Percentiles rank a stretch among this genome's conserved stretches.
These are phyloP conservation scores for Rhizoctonia solani DNA, from an alignment of 1,284 basidiomycete species.

Conservation along the genomic window DNA sequence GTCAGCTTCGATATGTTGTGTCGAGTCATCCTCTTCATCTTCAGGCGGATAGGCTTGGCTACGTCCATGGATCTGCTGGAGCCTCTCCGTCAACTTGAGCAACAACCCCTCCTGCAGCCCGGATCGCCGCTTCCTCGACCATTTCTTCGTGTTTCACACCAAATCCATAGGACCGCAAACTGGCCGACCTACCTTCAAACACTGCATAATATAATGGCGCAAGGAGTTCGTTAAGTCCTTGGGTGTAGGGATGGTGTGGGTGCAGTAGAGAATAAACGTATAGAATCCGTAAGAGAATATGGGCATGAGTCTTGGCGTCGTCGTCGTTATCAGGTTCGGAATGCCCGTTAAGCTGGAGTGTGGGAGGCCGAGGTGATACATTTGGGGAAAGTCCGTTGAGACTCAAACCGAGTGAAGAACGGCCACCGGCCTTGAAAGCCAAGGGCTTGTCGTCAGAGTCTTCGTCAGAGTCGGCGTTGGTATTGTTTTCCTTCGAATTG, in stretches of 20 bases:
- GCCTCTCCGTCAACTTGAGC: neutral
- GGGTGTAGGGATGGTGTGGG: slow-evolving; percentile 45
- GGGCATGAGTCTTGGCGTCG: slow-evolving; percentile 45
- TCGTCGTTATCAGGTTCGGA: slow-evolving; percentile 23
- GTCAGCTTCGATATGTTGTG: slow-evolving; percentile 73
- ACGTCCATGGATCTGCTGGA: neutral
- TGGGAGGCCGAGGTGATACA: slow-evolving; percentile 33
- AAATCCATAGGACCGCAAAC: slow-evolving; percentile 8
- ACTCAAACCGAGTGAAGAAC: slow-evolving; percentile 37
- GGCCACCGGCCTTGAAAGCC: slow-evolving; percentile 29
- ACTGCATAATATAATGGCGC: slow-evolving; percentile 45
- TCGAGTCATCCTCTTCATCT: slow-evolving; percentile 63
- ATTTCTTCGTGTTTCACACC: slow-evolving; percentile 17
- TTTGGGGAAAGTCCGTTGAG: slow-evolving; percentile 44
- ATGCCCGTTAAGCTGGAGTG: slow-evolving; percentile 10
- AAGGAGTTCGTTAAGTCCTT: slow-evolving; percentile 46
- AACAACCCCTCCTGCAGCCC: neutral
- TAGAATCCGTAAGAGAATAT: slow-evolving; percentile 46
- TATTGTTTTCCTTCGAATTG: neutral
- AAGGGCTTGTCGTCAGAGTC: slow-evolving; percentile 9
- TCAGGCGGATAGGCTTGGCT: slow-evolving; percentile 40
- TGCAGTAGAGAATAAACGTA: slow-evolving; percentile 45
- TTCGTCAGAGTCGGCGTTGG: slow-evolving; percentile 8
- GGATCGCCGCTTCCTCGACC: slow-evolving; percentile 10
- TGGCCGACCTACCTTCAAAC: slow-evolving; percentile 22